These are phyloP conservation scores for Phytophthora gonapodyides DNA, from an alignment of 352 stramenopile genomes.

Conservation along the genomic window DNA sequence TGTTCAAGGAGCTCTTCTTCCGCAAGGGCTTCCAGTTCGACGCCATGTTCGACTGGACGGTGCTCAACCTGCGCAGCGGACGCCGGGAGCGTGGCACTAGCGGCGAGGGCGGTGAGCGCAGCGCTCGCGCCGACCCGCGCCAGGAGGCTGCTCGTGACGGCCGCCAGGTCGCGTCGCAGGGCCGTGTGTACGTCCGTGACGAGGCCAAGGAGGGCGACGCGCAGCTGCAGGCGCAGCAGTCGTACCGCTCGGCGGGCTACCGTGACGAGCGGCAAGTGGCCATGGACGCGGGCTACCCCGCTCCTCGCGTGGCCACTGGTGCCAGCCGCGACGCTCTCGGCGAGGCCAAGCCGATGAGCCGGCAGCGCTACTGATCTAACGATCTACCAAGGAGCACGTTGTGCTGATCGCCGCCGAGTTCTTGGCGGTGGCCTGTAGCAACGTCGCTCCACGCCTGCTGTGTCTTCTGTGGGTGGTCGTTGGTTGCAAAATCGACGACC, in stretches of 20 bases:
- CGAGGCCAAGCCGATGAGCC: conserved; percentile 74
- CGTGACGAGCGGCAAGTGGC: conserved; percentile 57
- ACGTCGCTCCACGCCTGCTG: conserved; percentile 21
- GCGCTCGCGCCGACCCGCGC: conserved; percentile 58
- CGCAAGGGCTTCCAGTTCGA: conserved; percentile 99
- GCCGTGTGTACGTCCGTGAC: conserved; percentile 68
- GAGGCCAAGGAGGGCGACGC: conserved; percentile 66
- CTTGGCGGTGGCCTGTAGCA: conserved; percentile 18
- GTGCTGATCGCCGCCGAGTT: conserved; percentile 22
- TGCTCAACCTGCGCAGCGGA: conserved; percentile 88
- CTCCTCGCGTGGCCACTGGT: conserved; percentile 64
- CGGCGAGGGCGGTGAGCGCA: conserved; percentile 63
- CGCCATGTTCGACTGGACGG: conserved; percentile 99
- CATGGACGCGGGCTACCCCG: conserved; percentile 59
- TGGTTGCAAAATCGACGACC: conserved; percentile 25
- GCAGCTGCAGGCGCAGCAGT: conserved; percentile 51
- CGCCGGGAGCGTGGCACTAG: conserved; percentile 66
- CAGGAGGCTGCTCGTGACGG: conserved; percentile 52
- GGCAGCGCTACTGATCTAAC: conserved; percentile 73
- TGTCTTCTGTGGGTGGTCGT: conserved; percentile 22
- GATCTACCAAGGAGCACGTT: conserved; percentile 20
- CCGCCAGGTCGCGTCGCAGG: conserved; percentile 60
- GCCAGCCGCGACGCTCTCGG: conserved; percentile 60
- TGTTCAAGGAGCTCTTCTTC: conserved; percentile 99
- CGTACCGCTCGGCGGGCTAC: conserved; percentile 59